Evolutionary conservation across 2,329 filamentous ascomycete species (phyloP).

Genomic region (Paraphoma sp.): DNA sequence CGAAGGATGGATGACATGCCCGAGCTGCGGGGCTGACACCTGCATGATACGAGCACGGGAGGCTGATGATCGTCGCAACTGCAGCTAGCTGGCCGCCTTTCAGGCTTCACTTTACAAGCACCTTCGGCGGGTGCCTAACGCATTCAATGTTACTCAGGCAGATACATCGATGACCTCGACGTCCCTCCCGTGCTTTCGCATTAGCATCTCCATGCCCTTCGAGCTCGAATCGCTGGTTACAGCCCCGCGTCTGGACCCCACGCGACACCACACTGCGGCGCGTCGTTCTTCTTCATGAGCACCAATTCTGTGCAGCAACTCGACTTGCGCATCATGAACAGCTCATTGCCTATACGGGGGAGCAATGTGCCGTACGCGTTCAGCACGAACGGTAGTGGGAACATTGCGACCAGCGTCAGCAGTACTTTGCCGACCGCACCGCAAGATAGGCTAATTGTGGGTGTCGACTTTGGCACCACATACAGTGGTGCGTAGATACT

Average conservation of each 20-base stretch:
- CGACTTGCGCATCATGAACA: constrained; percentile 24
- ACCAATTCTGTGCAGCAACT: background rate
- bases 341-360: constrained; percentile 28
- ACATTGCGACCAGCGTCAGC: constrained; percentile 18
- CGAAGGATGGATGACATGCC: constrained; percentile 9
- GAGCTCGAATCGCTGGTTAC: constrained; percentile 4
- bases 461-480: constrained; percentile 85
- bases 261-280: constrained; percentile 16
- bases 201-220: constrained; percentile 9
- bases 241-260: constrained; percentile 20
- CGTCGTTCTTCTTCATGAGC: constrained; percentile 4
- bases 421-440: constrained; percentile 18
- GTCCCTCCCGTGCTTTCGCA: constrained; percentile 11
- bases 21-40: constrained; percentile 1
- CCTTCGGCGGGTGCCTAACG: constrained; percentile 30
- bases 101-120: constrained; percentile 30
- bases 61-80: constrained; percentile 22
- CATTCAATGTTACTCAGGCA: constrained; percentile 38
- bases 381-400: constrained; percentile 35
- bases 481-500: constrained; percentile 66
- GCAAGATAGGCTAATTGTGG: constrained; percentile 74
- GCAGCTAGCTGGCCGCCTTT: constrained; percentile 19
- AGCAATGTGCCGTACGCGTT: constrained; percentile 42
- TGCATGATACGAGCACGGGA: constrained; percentile 15
- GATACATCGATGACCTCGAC: constrained; percentile 35